Evolutionary conservation across 805 yeast species (phyloP), one percentile per base, ranked within the genome.

Genomic region (Pichia californica): DNA sequence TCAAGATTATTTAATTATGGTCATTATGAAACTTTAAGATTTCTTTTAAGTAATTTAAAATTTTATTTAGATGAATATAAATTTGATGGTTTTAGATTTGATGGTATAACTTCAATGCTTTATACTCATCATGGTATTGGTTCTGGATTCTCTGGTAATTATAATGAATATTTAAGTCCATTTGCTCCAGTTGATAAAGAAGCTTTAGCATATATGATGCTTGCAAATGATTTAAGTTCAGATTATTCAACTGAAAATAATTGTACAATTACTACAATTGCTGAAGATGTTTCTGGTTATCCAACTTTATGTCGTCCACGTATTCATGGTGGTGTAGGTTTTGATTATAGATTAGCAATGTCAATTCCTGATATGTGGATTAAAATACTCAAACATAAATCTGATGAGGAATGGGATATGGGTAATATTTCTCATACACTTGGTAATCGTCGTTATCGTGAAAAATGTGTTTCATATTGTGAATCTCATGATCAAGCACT

Each of bases 291-390:
- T 37, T 82, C 93, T 39, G 99, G 99, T 10, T 91, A 91, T 83
- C 99, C 99, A 28, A 88, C 97, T 1, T 67, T 93, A 44, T 91
- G 98, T 63, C 63, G 85, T 44, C 81, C 93, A 6, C 72, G 86
- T 40, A 41, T 53, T 0, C 59, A 68, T 20, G 98, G 98, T 38
- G 99, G 99, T 45, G 81, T 84, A 48, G 99, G 97, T 0, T 91
- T 91, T 57, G 93, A 89, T 61, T 91, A 91, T 63, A 73, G 98
- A 50, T 71, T 91, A 42, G 93, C 95, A 2, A 91, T 91, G 99
- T 97, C 98, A 1, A 71, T 91, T 47, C 99, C 99, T 4, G 99
- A 91, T 63, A 91, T 91, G 98, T 91, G 99, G 99, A 91, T 91
- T 67, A 93, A 93, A 63, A 64, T 88, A 38, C 67, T 91, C 53